A percentile compares a stretch with the other conserved stretches of the same genome.
Evolutionary conservation across 768 basidiomycete genomes (phyloP).

Genomic region (Piloderma croceum): DNA sequence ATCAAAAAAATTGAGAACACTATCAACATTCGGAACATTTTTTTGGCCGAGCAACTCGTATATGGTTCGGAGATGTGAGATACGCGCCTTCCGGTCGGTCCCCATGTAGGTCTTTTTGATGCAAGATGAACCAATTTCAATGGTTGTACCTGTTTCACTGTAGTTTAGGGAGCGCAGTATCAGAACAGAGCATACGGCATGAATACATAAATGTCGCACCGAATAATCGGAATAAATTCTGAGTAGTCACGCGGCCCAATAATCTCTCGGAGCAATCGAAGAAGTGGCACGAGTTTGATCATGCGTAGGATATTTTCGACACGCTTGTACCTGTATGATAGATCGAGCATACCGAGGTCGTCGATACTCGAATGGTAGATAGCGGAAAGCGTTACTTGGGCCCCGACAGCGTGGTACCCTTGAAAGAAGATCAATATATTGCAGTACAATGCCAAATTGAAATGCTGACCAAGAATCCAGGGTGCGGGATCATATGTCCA

Average conservation of each 20-base stretch:
- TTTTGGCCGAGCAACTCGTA: slow-evolving; percentile 12
- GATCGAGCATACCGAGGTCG: background rate
- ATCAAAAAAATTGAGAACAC: slow-evolving; percentile 1
- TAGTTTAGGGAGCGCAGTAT: too few relatives aligned
- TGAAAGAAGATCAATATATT: slow-evolving; percentile 14
- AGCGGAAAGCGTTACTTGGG: slow-evolving; percentile 8
- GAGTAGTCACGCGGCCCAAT: background rate
- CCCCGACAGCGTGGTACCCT: slow-evolving; percentile 15
- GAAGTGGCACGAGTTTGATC: background rate
- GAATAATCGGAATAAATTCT: background rate
- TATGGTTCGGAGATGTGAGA: slow-evolving; percentile 8
- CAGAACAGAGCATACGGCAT: background rate
- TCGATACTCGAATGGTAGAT: background rate
- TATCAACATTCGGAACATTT: slow-evolving; percentile 11
- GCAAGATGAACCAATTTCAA: slow-evolving; percentile 9
- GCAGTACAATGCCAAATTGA: slow-evolving; percentile 17
- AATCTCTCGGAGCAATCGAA: background rate
- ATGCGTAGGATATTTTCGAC: background rate
- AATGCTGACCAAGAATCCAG: slow-evolving; percentile 18
- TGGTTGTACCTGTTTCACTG: background rate
- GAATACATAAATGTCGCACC: background rate
- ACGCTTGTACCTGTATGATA: background rate
- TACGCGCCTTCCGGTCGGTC: slow-evolving; percentile 1
- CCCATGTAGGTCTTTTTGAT: slow-evolving; percentile 14
- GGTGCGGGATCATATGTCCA: slow-evolving; percentile 21